These are phyloP conservation scores for Exobasidium rhododendri DNA, from an alignment of 1,284 basidiomycete genomes.

Conservation along the genomic window DNA sequence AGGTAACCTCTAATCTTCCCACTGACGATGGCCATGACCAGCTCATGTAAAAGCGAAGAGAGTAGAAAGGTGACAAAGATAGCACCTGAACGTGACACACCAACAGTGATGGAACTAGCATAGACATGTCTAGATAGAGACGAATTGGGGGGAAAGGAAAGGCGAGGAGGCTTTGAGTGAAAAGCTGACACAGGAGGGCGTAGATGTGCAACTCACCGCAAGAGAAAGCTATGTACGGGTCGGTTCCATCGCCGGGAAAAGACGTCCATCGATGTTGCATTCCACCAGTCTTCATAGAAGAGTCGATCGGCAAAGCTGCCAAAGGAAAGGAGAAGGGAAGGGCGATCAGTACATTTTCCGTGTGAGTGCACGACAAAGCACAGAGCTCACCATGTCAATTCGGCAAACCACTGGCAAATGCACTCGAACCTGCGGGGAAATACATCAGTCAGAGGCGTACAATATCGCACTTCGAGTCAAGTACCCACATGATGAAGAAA, in stretches of 20 bases:
- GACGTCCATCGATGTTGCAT: conserved; percentile 92
- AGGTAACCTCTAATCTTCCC: conserved; percentile 54
- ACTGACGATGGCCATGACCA: conserved; percentile 76
- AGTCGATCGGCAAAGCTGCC: conserved; percentile 79
- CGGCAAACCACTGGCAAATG: conserved; percentile 85
- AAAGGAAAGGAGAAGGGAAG: conserved; percentile 9
- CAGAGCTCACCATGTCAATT: conserved; percentile 59
- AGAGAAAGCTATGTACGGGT: conserved; percentile 11
- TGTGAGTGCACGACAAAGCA: background rate
- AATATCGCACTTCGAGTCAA: no score
- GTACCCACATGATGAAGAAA: conserved; percentile 55
- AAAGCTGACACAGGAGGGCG: no score
- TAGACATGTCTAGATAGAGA: conserved; percentile 92
- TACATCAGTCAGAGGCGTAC: no score
- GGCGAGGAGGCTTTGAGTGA: background rate
- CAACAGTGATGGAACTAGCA: conserved; percentile 73
- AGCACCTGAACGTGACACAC: conserved; percentile 71
- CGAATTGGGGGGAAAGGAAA: background rate
- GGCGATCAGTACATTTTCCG: no score
- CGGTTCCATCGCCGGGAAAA: conserved; percentile 60
- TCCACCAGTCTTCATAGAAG: conserved; percentile 99
- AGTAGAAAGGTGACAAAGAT: conserved; percentile 84
- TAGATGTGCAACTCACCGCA: conserved; percentile 7
- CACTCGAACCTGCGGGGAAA: no score
- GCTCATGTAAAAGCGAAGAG: conserved; percentile 68